Evolutionary conservation across 352 stramenopile genomes (phyloP).

Genomic region (Globisporangium recalcitrans): DNA sequence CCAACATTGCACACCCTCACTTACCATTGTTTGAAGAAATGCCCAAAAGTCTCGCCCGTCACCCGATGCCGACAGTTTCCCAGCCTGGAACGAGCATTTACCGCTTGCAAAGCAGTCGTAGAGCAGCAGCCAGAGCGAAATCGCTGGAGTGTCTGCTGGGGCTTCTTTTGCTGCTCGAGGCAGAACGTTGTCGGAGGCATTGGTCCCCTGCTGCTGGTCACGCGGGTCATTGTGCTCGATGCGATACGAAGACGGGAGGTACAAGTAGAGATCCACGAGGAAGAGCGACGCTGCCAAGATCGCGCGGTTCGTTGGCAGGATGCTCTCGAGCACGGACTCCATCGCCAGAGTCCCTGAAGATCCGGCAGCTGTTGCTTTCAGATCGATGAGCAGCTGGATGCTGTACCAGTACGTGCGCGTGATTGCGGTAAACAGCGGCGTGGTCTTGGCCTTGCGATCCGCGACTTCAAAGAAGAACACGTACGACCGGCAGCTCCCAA

Average conservation of each 20-base stretch:
- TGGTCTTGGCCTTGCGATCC: slow-evolving; percentile 34
- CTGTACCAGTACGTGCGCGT: slow-evolving; percentile 57
- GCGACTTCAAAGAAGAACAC: slow-evolving; percentile 70
- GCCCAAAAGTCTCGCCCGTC: slow-evolving; percentile 48
- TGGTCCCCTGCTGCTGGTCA: background rate
- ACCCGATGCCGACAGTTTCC: slow-evolving; percentile 7
- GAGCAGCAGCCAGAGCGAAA: slow-evolving; percentile 63
- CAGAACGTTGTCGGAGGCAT: background rate
- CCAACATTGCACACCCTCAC: too few relatives aligned
- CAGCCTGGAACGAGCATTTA: slow-evolving; percentile 20
- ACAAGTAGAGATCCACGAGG: slow-evolving; percentile 65
- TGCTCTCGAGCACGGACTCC: slow-evolving; percentile 12
- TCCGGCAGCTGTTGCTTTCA: slow-evolving; percentile 20
- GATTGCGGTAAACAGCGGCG: slow-evolving; percentile 53
- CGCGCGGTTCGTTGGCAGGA: slow-evolving; percentile 36
- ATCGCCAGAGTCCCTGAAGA: background rate
- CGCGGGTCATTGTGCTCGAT: slow-evolving; percentile 8
- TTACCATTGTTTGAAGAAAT: slow-evolving; percentile 45
- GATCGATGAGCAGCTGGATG: slow-evolving; percentile 32
- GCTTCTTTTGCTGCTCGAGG: background rate
- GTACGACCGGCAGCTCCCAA: slow-evolving; percentile 46
- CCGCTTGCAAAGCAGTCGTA: slow-evolving; percentile 29
- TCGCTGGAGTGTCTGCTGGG: slow-evolving; percentile 20
- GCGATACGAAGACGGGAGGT: slow-evolving; percentile 59
- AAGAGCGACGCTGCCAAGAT: slow-evolving; percentile 56